phyloP scores from a whole-genome alignment of 2,329 filamentous ascomycete species.

The Laburnicola sp. region DNA sequence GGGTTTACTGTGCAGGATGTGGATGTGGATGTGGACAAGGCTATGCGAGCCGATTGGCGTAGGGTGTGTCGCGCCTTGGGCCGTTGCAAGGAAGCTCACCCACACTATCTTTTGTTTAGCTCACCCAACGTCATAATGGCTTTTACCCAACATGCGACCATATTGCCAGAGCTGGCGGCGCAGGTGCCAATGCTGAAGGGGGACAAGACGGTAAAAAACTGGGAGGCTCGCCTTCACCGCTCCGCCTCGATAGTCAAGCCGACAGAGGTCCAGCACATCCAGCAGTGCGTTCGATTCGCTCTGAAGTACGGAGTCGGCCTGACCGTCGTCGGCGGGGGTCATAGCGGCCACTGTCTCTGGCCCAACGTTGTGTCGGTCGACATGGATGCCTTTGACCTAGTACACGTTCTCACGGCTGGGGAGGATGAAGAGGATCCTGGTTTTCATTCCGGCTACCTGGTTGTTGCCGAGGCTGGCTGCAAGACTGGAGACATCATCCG shows the following conservation, averaged over 20 bases:
- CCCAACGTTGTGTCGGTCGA: constrained; percentile 59
- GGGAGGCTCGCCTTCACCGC: constrained; percentile 52
- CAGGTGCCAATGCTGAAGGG: constrained; percentile 45
- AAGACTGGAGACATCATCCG: constrained; percentile 59
- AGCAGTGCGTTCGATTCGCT: constrained; percentile 62
- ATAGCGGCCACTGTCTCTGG: constrained; percentile 62
- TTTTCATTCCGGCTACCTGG: constrained; percentile 37
- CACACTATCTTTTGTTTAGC: constrained; percentile 53
- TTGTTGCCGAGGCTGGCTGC: constrained; percentile 61
- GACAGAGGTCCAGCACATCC: constrained; percentile 53
- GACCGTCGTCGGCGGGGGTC: constrained; percentile 61
- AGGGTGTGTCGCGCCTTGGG: constrained; percentile 56
- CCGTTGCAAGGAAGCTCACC: constrained; percentile 42
- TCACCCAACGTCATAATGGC: constrained; percentile 55
- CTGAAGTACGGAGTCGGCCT: constrained; percentile 50
- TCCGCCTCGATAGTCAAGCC: constrained; percentile 54
- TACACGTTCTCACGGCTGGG: constrained; percentile 48
- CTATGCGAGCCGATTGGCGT: constrained; percentile 52
- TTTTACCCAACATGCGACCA: constrained; percentile 54
- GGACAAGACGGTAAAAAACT: constrained; percentile 53
- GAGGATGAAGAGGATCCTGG: constrained; percentile 22
- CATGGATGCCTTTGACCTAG: constrained; percentile 59
- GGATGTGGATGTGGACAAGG: constrained; percentile 35
- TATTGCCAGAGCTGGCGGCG: constrained; percentile 49
- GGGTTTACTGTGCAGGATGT: constrained; percentile 51